Percentiles rank a stretch among this genome's conserved stretches.
These are phyloP conservation scores for Boletus tomentosulus DNA, from an alignment of 768 basidiomycete genomes.

Conservation along the genomic window DNA sequence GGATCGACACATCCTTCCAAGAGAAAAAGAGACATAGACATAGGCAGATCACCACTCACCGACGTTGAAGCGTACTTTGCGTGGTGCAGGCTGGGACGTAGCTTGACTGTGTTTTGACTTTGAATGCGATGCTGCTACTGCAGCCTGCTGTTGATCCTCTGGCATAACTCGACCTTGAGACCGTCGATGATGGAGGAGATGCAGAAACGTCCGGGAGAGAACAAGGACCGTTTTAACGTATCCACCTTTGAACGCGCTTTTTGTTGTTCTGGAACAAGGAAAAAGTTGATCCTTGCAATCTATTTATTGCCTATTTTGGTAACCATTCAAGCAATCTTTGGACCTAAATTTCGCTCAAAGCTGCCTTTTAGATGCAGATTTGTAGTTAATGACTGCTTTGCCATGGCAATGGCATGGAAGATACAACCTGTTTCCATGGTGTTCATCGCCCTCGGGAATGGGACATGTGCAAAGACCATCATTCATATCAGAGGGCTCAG, in stretches of 20 bases:
- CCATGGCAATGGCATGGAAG: neutral
- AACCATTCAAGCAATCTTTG: neutral
- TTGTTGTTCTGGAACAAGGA: slow-evolving; percentile 24
- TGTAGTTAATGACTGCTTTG: neutral
- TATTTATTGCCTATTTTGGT: slow-evolving; percentile 1
- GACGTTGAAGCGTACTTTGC: slow-evolving; percentile 88
- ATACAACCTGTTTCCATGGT: neutral
- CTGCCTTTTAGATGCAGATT: neutral
- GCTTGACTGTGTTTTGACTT: slow-evolving; percentile 47
- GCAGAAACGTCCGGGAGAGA: slow-evolving; percentile 7
- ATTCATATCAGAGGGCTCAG: no score
- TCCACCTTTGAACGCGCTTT: slow-evolving; percentile 3
- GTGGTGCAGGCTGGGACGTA: slow-evolving; percentile 53
- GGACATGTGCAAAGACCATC: no score
- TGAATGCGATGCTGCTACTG: slow-evolving; percentile 21
- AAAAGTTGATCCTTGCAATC: neutral
- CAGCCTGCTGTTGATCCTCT: slow-evolving; percentile 19
- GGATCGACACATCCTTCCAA: neutral
- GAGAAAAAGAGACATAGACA: neutral
- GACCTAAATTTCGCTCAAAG: slow-evolving; percentile 2
- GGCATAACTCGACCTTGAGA: slow-evolving; percentile 20
- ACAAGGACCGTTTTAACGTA: slow-evolving; percentile 12
- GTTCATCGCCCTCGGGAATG: neutral
- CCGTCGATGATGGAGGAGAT: neutral
- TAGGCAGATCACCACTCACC: slow-evolving; percentile 38